Evolutionary conservation across 345 rosid species (phyloP).

Genomic region (Trapa incisa): DNA sequence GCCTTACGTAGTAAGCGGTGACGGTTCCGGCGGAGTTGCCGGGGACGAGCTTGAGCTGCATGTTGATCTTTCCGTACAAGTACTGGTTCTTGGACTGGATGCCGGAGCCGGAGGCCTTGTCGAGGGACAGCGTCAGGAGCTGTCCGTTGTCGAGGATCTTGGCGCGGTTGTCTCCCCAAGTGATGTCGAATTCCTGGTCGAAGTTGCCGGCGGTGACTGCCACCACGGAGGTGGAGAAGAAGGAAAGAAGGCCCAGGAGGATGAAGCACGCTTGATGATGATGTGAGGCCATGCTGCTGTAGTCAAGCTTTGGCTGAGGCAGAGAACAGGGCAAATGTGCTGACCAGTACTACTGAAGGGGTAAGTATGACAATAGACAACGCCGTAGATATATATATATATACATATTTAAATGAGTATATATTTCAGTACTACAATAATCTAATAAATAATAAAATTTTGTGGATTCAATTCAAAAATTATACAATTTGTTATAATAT

Average conservation of each 20-base stretch:
- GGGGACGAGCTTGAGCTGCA: conserved; percentile 62
- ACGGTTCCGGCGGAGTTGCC: conserved; percentile 86
- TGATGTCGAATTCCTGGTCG: conserved; percentile 35
- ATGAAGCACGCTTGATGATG: too few species aligned
- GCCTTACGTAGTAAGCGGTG: conserved; percentile 50
- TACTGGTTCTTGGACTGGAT: conserved; percentile 47
- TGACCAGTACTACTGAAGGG: too few species aligned
- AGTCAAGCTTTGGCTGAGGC: too few species aligned
- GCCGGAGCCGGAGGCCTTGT: conserved; percentile 58
- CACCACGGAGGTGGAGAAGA: background rate
- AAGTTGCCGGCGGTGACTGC: conserved; percentile 20
- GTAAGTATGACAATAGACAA: too few species aligned
- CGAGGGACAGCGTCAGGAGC: conserved; percentile 49
- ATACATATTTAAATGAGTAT: too few species aligned
- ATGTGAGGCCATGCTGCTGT: too few species aligned
- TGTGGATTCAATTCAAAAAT: too few species aligned
- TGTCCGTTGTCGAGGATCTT: conserved; percentile 42
- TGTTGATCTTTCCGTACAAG: conserved; percentile 46
- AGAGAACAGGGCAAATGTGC: too few species aligned
- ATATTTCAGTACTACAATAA: too few species aligned
- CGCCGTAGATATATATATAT: too few species aligned
- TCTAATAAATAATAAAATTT: too few species aligned
- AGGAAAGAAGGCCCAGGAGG: background rate
- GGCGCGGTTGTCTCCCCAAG: conserved; percentile 51
- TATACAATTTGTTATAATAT: too few species aligned